Evolutionary conservation across 2,329 filamentous ascomycete species (phyloP), one percentile per base, ranked within the genome.

Genomic region (Drechslera avenae): DNA sequence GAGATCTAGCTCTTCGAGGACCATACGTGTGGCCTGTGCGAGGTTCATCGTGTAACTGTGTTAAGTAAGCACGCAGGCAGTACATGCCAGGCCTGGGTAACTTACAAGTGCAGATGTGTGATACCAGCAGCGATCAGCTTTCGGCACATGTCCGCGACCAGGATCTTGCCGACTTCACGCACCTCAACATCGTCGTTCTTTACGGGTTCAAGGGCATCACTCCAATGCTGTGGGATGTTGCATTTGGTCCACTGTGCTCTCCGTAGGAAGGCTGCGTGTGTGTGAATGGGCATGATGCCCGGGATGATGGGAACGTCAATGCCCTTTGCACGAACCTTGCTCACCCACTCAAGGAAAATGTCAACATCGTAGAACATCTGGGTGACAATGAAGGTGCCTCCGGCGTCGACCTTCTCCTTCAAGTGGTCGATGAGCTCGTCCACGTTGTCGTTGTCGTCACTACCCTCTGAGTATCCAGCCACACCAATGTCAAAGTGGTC

Each of bases 361-460:
- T 99, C 93, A 41, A 86, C 92, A 68, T 99, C 93, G 79, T 99
- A 99, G 77, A 97, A 97, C 94, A 99, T 99, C 78, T 99, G 94
- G 0, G 94, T 97, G 46, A 99, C 90, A 58, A 99, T 89, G 72
- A 97, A 99, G 5, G 89, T 88, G 56, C 88, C 92, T 43, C 94
- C 94, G 52, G 90, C 90, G 71, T 99, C 94, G 28, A 97, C 87
- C 79, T 99, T 99, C 75, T 97, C 89, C 78, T 97, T 97, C 68
- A 99, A 77, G 73, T 97, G 94, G 59, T 94, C 87, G 57, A 99
- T 85, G 66, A 99, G 82, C 53, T 84, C 76, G 39, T 96, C 91
- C 45, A 91, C 87, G 67, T 96, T 86, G 64, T 90, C 86, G 72
- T 96, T 91, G 73, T 97, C 94, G 66, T 99, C 94, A 64, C 88